Evolutionary conservation across 1,284 basidiomycete genomes (phyloP).

Genomic region (Uromyces viciae-fabae): DNA sequence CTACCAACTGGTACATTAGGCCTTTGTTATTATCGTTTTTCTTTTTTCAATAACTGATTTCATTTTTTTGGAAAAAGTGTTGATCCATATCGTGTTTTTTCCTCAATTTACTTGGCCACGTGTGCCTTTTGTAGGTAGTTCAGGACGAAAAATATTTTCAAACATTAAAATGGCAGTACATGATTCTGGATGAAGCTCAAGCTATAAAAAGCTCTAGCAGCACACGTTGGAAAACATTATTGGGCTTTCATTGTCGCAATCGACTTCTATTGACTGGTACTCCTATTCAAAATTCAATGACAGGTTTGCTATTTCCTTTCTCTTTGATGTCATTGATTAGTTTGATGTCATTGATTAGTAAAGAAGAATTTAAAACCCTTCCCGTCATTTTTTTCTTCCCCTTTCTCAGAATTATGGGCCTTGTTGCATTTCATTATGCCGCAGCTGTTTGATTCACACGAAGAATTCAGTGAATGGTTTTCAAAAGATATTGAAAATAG

Average conservation of each 20-base stretch:
- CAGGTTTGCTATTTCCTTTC: slow-evolving; percentile 62
- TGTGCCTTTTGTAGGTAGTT: slow-evolving; percentile 66
- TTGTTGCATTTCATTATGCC: slow-evolving; percentile 99
- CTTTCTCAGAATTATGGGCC: slow-evolving; percentile 84
- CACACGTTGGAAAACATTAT: slow-evolving; percentile 93
- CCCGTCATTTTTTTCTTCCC: slow-evolving; percentile 45
- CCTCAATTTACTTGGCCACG: slow-evolving; percentile 1
- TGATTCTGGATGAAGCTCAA: slow-evolving; percentile 98
- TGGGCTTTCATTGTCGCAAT: slow-evolving; percentile 95
- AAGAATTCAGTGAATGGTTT: slow-evolving; percentile 99
- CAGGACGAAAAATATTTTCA: slow-evolving; percentile 99
- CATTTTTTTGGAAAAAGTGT: too few species aligned
- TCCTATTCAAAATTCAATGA: slow-evolving; percentile 99
- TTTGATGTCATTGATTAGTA: slow-evolving; percentile 13
- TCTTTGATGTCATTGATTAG: background rate
- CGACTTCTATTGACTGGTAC: slow-evolving; percentile 92
- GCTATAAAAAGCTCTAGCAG: slow-evolving; percentile 99
- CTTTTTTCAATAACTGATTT: background rate
- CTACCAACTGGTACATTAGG: slow-evolving; percentile 75
- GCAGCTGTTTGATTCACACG: slow-evolving; percentile 95
- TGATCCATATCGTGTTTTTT: background rate
- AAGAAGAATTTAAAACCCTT: slow-evolving; percentile 10
- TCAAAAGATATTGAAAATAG: slow-evolving; percentile 98
- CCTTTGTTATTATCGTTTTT: slow-evolving; percentile 47
- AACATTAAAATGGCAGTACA: slow-evolving; percentile 98